Percentiles rank a stretch among this genome's conserved stretches.
phyloP scores from a whole-genome alignment of 2,329 filamentous ascomycete species.

The Tolypocladium tropicale region DNA sequence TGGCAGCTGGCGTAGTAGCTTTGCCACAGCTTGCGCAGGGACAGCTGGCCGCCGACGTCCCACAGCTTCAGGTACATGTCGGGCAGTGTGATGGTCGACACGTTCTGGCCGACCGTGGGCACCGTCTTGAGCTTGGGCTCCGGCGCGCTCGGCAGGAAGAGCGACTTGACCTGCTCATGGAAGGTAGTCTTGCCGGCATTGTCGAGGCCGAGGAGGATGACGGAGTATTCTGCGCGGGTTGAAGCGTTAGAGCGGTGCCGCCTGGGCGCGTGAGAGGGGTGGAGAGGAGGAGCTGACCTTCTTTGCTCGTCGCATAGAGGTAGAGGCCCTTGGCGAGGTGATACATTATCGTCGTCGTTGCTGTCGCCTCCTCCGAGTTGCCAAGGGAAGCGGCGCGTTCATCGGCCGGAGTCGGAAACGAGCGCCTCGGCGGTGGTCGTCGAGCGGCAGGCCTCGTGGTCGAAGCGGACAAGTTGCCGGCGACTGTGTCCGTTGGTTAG shows the following conservation, averaged over 20 bases:
- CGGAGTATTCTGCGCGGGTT: constrained; percentile 70
- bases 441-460: neutral
- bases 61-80: constrained; percentile 98
- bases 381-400: neutral
- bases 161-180: constrained; percentile 88
- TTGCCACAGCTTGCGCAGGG: constrained; percentile 84
- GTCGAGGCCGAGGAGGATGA: constrained; percentile 92
- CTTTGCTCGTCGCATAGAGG: constrained; percentile 91
- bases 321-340: constrained; percentile 93
- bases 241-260: neutral
- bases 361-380: neutral
- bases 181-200: constrained; percentile 98
- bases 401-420: neutral
- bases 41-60: constrained; percentile 93
- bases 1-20: constrained; percentile 91
- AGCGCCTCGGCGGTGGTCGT: neutral
- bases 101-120: constrained; percentile 94
- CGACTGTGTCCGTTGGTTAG: neutral
- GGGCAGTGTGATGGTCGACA: constrained; percentile 78
- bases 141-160: constrained; percentile 57
- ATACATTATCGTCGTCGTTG: constrained; percentile 54
- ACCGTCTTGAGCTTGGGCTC: constrained; percentile 74
- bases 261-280: neutral
- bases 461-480: neutral
- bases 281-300: constrained; percentile 49